Evolutionary conservation across 2,329 filamentous ascomycete species (phyloP), one percentile per base, ranked within the genome.

Genomic region (Fusarium sp.): DNA sequence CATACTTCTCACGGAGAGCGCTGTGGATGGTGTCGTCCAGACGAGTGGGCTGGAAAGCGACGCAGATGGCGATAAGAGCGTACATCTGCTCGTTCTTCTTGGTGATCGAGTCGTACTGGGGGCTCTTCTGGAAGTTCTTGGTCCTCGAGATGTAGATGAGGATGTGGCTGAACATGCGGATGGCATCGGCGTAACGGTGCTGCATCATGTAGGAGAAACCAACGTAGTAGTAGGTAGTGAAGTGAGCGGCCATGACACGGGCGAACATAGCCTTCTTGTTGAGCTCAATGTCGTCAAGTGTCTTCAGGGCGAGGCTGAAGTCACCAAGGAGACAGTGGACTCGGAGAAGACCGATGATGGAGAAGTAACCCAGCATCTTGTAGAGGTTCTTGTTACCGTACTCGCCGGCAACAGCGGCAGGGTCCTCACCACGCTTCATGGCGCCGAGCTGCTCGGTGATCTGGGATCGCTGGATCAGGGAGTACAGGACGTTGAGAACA

Each of bases 61-160:
- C 94, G 83, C 96, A 99, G 84, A 99, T 98, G 82, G 96, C 95
- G 76, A 99, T 97, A 74, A 99, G 89, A 41, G 96, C 96, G 82
- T 98, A 98, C 95, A 99, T 98, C 87, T 99, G 96, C 82, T 99
- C 96, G 83, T 97, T 98, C 90, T 98, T 98, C 92, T 99, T 99
- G 77, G 93, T 94, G 83, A 98, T 98, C 70, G 93, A 97, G 82
- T 99, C 96, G 85, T 97, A 98, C 85, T 97, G 92, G 28, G 93
- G 92, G 81, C 94, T 97, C 90, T 98, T 99, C 85, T 99, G 96
- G 90, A 98, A 98, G 88, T 98, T 98, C 92, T 99, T 99, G 79
- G 96, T 99, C 77, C 96, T 89, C 75, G 94, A 97, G 74, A 99
- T 94, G 84, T 98, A 99, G 84, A 99, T 92, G 76, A 99, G 90